These are phyloP conservation scores for Amanita inopinata DNA, from an alignment of 768 basidiomycete species.

Conservation along the genomic window DNA sequence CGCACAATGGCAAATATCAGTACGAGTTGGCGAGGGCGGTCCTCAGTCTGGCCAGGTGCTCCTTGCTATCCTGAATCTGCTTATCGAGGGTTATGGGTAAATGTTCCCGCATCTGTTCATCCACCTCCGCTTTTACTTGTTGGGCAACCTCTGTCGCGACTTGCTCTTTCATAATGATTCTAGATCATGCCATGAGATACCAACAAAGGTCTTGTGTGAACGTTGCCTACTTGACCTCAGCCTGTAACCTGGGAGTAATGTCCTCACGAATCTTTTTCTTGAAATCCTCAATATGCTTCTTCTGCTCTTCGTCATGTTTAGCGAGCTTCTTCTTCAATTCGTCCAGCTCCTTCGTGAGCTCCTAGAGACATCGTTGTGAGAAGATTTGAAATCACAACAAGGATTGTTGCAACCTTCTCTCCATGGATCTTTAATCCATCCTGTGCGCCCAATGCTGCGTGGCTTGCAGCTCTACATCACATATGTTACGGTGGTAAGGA, in stretches of 20 bases:
- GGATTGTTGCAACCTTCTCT: background rate
- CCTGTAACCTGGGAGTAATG: background rate
- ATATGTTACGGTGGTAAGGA: too few relatives aligned
- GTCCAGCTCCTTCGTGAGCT: background rate
- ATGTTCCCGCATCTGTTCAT: conserved; percentile 35
- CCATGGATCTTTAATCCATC: background rate
- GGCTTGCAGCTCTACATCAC: too few relatives aligned
- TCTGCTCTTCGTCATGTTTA: background rate
- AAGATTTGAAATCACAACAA: too few relatives aligned
- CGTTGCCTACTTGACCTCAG: background rate
- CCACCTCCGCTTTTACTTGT: conserved; percentile 40
- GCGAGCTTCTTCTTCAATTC: background rate
- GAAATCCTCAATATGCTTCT: background rate
- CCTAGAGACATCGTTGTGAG: too few relatives aligned
- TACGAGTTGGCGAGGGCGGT: conserved; percentile 46
- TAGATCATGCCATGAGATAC: too few relatives aligned
- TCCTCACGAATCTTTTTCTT: background rate
- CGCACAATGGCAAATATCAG: conserved; percentile 11
- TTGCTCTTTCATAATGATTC: background rate
- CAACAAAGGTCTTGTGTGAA: too few relatives aligned
- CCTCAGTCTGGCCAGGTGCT: conserved; percentile 32
- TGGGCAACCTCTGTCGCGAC: conserved; percentile 15
- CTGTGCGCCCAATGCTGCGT: too few relatives aligned
- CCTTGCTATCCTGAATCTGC: conserved; percentile 33
- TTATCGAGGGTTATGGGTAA: conserved; percentile 37